Evolutionary conservation across 2,329 filamentous ascomycete genomes (phyloP).

Genomic region (Alternaria alternata): DNA sequence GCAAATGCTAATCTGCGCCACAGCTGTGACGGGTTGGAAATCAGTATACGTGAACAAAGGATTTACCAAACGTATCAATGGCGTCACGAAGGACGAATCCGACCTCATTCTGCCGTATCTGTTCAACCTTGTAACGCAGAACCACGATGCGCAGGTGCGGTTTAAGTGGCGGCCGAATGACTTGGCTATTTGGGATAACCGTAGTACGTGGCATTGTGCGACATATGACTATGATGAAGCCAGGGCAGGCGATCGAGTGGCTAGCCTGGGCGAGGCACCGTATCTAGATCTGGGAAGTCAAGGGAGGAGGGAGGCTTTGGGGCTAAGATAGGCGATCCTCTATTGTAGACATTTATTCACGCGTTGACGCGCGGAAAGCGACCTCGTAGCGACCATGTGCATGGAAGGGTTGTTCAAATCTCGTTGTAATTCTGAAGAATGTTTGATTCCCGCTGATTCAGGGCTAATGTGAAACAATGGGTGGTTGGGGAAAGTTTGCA

Average conservation of each 20-base stretch:
- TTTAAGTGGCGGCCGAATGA: conserved; percentile 55
- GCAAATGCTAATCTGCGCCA: neutral
- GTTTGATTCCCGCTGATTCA: neutral
- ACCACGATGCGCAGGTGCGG: conserved; percentile 62
- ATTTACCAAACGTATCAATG: conserved; percentile 55
- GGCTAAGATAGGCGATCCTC: neutral
- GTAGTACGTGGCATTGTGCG: conserved; percentile 66
- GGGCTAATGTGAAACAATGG: neutral
- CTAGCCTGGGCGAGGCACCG: conserved; percentile 65
- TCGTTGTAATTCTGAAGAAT: neutral
- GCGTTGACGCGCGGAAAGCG: neutral
- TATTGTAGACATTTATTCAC: neutral
- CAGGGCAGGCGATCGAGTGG: conserved; percentile 61
- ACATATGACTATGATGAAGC: conserved; percentile 69
- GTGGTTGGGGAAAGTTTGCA: neutral
- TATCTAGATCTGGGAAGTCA: conserved; percentile 62
- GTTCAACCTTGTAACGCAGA: conserved; percentile 57
- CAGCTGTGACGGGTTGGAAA: conserved; percentile 69
- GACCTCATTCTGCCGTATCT: conserved; percentile 54
- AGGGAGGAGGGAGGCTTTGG: conserved; percentile 9
- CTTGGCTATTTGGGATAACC: conserved; percentile 72
- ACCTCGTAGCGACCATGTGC: neutral
- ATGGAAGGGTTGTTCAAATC: neutral
- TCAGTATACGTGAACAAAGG: conserved; percentile 47
- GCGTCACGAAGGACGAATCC: conserved; percentile 55